Base-by-base conservation (phyloP, 2,329 filamentous ascomycete genomes). In the Trichophyton benhamiae region DNA sequence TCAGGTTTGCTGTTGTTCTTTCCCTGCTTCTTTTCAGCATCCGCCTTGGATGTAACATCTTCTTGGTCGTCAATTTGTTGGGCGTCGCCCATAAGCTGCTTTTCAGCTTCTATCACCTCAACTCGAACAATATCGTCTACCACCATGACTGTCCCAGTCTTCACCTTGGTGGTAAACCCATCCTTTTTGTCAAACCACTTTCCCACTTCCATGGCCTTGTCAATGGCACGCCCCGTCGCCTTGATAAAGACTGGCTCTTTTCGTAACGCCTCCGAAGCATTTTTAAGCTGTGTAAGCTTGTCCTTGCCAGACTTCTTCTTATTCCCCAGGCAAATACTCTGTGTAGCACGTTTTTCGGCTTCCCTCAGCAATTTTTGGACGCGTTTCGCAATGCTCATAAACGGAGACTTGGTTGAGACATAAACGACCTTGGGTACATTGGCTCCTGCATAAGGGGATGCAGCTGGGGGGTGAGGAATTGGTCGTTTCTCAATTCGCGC, bases 341-440 rank as follows among this genome's bases (percentile, higher is more conserved):
- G 71, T n/a, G 76, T 75, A 0, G 76, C 74, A 58, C 83, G 79
- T 65, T 80, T 79, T 59, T 82, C 77, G 4, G 80, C 76, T 2
- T 81, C 73, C 1, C 69, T 66, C 3, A 86, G 78, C 0, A 85
- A 74, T 57, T 79, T 79, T 66, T 82, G 80, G 2, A 82, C 77
- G 61, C 82, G 81, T 68, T 84, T 85, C n/a, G 83, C 74, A 1
- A 79, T 77, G 49, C 81, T 78, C 71, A 85, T 79, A 72, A 83
- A 82, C 3, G 82, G 81, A 0, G 82, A 80, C 3, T 74, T 74
- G 42, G 73, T 72, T 9, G 79, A 81, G 41, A 85, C 72, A 70
- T 85, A 85, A 70, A 85, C 75, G 25, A 76, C 71, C 71, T 85
- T 85, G 9, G 77, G 79, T 3, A 74, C 69, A 0, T 68, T 66